A percentile compares a stretch with the other conserved stretches of the same genome.
These are phyloP conservation scores for Leccinum broughii DNA, from an alignment of 768 basidiomycete species.

Conservation along the genomic window DNA sequence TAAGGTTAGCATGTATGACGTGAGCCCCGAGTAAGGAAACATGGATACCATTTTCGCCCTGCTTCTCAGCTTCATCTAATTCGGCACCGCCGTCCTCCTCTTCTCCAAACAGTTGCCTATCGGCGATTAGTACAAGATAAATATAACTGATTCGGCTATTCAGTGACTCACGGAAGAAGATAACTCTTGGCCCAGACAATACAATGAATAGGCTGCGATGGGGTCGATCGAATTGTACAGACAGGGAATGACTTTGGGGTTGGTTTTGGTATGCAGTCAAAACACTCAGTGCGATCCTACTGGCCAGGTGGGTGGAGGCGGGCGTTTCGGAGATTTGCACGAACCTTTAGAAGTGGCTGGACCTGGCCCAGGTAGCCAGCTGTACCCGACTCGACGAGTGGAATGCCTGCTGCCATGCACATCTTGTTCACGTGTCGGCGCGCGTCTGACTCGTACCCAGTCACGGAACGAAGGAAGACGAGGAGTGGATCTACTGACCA, in stretches of 20 bases:
- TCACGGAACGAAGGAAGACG: background rate
- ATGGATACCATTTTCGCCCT: conserved; percentile 84
- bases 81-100: conserved; percentile 82
- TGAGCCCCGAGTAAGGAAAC: conserved; percentile 14
- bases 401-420: conserved; percentile 91
- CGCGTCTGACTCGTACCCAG: conserved; percentile 59
- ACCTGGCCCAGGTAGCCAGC: conserved; percentile 98
- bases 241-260: conserved; percentile 95
- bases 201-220: conserved; percentile 96
- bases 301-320: conserved; percentile 1
- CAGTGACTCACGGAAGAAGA: conserved; percentile 72
- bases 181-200: conserved; percentile 99
- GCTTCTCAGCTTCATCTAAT: conserved; percentile 87
- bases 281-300: conserved; percentile 90
- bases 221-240: conserved; percentile 96
- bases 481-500: conserved; percentile 49
- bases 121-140: background rate
- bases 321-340: conserved; percentile 7
- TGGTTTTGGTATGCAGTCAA: conserved; percentile 92
- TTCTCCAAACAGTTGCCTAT: conserved; percentile 91
- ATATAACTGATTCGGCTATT: background rate
- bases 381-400: conserved; percentile 94
- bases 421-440: conserved; percentile 95
- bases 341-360: conserved; percentile 86
- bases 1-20: conserved; percentile 1